phyloP scores from a whole-genome alignment of 352 stramenopile species.

The Thalassiosira livingstoniorum region DNA sequence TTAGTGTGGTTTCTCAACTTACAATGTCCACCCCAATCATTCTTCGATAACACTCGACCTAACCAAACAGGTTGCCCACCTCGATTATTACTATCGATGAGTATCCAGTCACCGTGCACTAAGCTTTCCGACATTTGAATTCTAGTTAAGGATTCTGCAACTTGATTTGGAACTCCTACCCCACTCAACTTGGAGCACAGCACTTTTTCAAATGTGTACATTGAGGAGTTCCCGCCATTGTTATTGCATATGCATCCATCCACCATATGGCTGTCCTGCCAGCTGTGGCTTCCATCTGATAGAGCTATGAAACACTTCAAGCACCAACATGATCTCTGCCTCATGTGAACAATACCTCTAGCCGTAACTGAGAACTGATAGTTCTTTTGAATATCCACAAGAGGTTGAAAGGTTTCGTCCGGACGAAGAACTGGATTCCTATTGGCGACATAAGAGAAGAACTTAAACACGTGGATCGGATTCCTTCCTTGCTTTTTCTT shows the following conservation, averaged over 20 bases:
- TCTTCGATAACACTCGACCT: slow-evolving; percentile 1
- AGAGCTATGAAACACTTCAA: not conserved
- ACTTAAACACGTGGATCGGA: not conserved
- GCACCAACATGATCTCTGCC: slow-evolving; percentile 5
- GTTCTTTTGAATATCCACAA: not conserved
- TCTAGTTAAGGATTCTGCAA: not conserved
- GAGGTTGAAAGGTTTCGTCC: not conserved
- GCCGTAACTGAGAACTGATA: not conserved
- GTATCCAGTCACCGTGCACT: not conserved
- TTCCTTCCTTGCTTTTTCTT: slow-evolving; percentile 3
- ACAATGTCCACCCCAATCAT: not conserved
- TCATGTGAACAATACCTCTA: not conserved
- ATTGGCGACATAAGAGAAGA: slow-evolving; percentile 8
- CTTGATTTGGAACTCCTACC: not conserved
- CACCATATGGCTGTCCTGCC: not conserved
- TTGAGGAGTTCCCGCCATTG: not conserved
- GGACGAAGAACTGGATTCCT: slow-evolving; percentile 3
- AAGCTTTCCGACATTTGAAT: not conserved
- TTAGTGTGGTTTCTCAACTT: not conserved
- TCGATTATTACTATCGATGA: not conserved
- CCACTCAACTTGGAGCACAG: not conserved
- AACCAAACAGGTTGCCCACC: slow-evolving; percentile 15
- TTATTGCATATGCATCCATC: not conserved
- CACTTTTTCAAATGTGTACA: not conserved
- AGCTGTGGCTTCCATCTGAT: not conserved